phyloP scores from a whole-genome alignment of 2,329 filamentous ascomycete species.

The Didymella exigua region DNA sequence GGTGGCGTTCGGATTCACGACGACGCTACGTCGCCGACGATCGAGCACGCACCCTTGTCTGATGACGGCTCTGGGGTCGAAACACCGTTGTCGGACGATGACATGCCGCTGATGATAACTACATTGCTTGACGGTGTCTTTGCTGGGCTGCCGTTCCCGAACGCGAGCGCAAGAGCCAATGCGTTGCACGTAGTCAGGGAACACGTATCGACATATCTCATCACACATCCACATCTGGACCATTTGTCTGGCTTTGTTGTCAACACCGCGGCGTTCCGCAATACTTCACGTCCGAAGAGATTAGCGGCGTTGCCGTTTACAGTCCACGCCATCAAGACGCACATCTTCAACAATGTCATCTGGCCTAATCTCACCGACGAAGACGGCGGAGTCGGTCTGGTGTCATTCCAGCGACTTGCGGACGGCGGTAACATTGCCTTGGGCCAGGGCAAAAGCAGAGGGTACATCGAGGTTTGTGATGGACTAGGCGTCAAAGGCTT shows the following conservation, averaged over 20 bases:
- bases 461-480: constrained; percentile 87
- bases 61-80: constrained; percentile 40
- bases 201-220: constrained; percentile 84
- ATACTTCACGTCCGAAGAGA: constrained; percentile 77
- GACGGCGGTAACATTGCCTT: constrained; percentile 87
- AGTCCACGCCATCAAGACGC: constrained; percentile 88
- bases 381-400: constrained; percentile 88
- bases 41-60: constrained; percentile 24
- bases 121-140: constrained; percentile 73
- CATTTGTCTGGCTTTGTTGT: constrained; percentile 91
- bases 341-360: constrained; percentile 97
- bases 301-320: constrained; percentile 85
- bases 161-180: constrained; percentile 72
- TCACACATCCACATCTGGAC: constrained; percentile 97
- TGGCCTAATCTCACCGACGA: constrained; percentile 98
- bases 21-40: constrained; percentile 37
- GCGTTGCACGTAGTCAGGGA: constrained; percentile 78
- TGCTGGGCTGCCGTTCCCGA: constrained; percentile 73
- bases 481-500: constrained; percentile 88
- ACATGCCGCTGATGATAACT: constrained; percentile 54
- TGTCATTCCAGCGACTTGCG: constrained; percentile 86
- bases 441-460: constrained; percentile 77
- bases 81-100: constrained; percentile 35
- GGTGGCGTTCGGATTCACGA: constrained; percentile 18
- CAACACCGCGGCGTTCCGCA: constrained; percentile 86